These are phyloP conservation scores for Rhynchosporium graminicola DNA, from an alignment of 2,329 filamentous ascomycete genomes.

Conservation along the genomic window DNA sequence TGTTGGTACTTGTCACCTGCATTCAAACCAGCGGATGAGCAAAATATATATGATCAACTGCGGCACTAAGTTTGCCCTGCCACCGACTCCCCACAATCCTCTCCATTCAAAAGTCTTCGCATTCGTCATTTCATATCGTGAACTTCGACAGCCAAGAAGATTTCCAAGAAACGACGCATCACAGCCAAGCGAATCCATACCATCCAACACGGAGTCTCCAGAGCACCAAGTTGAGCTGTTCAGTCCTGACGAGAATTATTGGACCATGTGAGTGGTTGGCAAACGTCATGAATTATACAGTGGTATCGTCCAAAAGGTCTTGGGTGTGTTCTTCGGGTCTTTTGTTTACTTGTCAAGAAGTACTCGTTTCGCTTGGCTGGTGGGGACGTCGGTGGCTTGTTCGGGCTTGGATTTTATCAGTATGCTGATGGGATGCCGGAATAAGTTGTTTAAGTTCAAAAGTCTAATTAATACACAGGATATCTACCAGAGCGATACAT, in stretches of 20 bases:
- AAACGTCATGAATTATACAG: conserved; percentile 3
- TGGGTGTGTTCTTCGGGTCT: not conserved
- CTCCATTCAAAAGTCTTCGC: conserved; percentile 6
- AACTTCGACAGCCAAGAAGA: not conserved
- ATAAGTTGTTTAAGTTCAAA: not conserved
- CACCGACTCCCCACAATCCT: conserved; percentile 3
- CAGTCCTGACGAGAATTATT: not conserved
- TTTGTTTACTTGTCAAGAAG: not conserved
- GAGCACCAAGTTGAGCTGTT: no score
- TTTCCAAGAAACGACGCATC: conserved; percentile 5
- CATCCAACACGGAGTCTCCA: not conserved
- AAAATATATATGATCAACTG: conserved; percentile 1
- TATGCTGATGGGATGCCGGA: not conserved
- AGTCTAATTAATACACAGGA: not conserved
- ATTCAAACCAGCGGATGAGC: not conserved
- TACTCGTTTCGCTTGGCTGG: not conserved
- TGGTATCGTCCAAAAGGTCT: not conserved
- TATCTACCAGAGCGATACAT: no score
- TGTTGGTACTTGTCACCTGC: not conserved
- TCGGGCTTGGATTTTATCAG: conserved; percentile 6
- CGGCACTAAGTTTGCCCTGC: conserved; percentile 3
- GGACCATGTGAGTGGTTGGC: not conserved
- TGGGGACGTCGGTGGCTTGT: conserved; percentile 7
- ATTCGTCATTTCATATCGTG: not conserved
- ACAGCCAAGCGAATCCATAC: conserved; percentile 1